phyloP scores from a whole-genome alignment of 441 rosid genomes.

The Eutrema salsugineum region DNA sequence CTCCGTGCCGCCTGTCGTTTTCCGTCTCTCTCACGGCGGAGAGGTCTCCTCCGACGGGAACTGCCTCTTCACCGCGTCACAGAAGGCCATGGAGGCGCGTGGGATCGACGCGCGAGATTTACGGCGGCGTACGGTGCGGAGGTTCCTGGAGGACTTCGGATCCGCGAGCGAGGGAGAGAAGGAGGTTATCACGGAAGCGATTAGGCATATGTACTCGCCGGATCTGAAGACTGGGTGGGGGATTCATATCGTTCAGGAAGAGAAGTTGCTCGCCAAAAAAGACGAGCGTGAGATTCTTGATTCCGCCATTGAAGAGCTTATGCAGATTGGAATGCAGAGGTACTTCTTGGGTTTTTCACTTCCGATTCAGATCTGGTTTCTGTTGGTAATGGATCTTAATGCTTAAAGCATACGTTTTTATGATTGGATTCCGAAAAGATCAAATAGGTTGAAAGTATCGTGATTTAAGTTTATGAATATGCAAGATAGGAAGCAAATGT shows the following conservation, averaged over 20 bases:
- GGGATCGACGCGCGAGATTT: slow-evolving; percentile 78
- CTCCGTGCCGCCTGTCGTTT: slow-evolving; percentile 59
- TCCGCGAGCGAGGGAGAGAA: slow-evolving; percentile 50
- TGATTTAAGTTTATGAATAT: not conserved
- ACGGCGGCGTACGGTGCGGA: slow-evolving; percentile 63
- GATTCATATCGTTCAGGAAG: slow-evolving; percentile 90
- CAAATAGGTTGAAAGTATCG: too few species aligned
- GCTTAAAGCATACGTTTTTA: not conserved
- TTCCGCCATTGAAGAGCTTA: slow-evolving; percentile 72
- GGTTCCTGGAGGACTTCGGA: slow-evolving; percentile 68
- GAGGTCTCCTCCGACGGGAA: slow-evolving; percentile 93
- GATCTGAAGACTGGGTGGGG: slow-evolving; percentile 98
- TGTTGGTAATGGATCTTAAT: not conserved
- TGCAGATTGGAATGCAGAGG: slow-evolving; percentile 89
- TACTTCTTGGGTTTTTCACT: slow-evolving; percentile 11
- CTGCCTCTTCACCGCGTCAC: slow-evolving; percentile 91
- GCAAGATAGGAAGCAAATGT: not conserved
- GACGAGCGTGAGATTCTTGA: slow-evolving; percentile 66
- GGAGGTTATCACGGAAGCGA: slow-evolving; percentile 44
- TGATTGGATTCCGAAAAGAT: not conserved
- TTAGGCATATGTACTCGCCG: slow-evolving; percentile 88
- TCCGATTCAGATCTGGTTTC: slow-evolving; percentile 11
- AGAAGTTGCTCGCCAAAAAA: slow-evolving; percentile 74
- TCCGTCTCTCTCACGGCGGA: slow-evolving; percentile 84
- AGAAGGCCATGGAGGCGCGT: slow-evolving; percentile 76